phyloP scores from a whole-genome alignment of 2,329 filamentous ascomycete species.

The Coleophoma eucalyptorum region DNA sequence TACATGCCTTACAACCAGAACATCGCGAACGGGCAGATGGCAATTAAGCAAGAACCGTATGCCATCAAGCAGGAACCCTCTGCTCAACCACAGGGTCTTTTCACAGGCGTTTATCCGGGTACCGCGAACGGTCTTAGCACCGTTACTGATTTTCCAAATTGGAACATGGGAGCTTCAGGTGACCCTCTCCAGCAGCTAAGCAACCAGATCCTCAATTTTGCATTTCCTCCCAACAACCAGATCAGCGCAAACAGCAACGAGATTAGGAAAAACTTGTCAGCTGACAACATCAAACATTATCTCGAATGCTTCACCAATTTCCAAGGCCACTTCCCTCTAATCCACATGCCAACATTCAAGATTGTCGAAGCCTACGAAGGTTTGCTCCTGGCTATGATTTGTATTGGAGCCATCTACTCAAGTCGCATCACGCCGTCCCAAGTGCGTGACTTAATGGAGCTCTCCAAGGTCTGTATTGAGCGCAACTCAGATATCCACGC shows the following conservation, averaged over 20 bases:
- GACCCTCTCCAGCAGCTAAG: constrained; percentile 51
- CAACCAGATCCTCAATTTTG: constrained; percentile 52
- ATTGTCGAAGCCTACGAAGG: constrained; percentile 63
- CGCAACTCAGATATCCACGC: constrained; percentile 49
- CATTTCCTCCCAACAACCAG: constrained; percentile 51
- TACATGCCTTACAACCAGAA: constrained; percentile 50
- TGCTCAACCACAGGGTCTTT: constrained; percentile 29
- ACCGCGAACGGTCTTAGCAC: constrained; percentile 20
- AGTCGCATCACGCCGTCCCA: constrained; percentile 54
- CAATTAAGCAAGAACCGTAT: constrained; percentile 57
- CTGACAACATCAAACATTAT: constrained; percentile 67
- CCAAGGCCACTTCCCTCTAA: constrained; percentile 68
- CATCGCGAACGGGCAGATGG: constrained; percentile 65
- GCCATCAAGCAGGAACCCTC: constrained; percentile 27
- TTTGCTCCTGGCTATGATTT: constrained; percentile 66
- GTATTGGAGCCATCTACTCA: constrained; percentile 72
- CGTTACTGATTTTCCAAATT: constrained; percentile 33
- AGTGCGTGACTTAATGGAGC: constrained; percentile 66
- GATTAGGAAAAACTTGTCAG: constrained; percentile 54
- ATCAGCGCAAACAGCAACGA: constrained; percentile 50
- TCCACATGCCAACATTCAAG: constrained; percentile 70
- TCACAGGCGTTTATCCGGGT: constrained; percentile 17
- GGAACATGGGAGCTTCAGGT: constrained; percentile 33
- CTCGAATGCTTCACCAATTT: constrained; percentile 69
- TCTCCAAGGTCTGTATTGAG: constrained; percentile 54